A percentile compares a stretch with the other conserved stretches of the same genome.
phyloP scores from a whole-genome alignment of 2,329 filamentous ascomycete species.

The Teratosphaeria nubilosa region DNA sequence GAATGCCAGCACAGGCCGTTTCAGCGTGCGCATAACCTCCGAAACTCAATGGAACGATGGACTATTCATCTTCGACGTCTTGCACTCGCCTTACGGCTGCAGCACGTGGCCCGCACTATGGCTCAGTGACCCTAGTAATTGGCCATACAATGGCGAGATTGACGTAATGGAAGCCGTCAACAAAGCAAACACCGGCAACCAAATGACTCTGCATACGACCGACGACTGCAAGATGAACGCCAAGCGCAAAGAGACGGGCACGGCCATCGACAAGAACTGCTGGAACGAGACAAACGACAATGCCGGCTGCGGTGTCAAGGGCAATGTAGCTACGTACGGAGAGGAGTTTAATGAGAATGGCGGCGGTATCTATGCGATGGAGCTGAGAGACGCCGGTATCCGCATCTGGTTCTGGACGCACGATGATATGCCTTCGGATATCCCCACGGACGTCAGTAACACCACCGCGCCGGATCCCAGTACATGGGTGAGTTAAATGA shows the following conservation, averaged over 20 bases:
- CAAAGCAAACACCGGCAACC: constrained; percentile 10
- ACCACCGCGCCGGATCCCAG: constrained; percentile 45
- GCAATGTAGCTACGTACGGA: constrained; percentile 19
- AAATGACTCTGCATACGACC: constrained; percentile 20
- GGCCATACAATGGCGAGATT: constrained; percentile 22
- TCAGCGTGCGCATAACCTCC: constrained; percentile 25
- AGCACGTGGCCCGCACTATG: constrained; percentile 32
- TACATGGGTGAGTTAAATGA: constrained; percentile 35
- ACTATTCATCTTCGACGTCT: constrained; percentile 28
- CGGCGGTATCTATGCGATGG: constrained; percentile 25
- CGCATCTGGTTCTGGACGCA: constrained; percentile 26
- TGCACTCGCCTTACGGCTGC: constrained; percentile 26
- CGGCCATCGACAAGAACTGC: constrained; percentile 19
- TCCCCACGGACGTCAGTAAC: constrained; percentile 28
- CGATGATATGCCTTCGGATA: constrained; percentile 25
- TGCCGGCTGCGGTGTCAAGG: constrained; percentile 21
- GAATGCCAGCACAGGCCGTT: constrained; percentile 20
- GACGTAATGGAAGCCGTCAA: constrained; percentile 28
- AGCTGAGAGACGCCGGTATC: constrained; percentile 21
- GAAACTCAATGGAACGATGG: constrained; percentile 28
- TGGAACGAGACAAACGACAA: constrained; percentile 16
- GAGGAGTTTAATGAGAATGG: constrained; percentile 20
- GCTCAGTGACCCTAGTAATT: constrained; percentile 34
- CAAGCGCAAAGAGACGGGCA: constrained; percentile 22
- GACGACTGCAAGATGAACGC: constrained; percentile 23